phyloP scores from a whole-genome alignment of 768 basidiomycete genomes.

The Trametes elegans region DNA sequence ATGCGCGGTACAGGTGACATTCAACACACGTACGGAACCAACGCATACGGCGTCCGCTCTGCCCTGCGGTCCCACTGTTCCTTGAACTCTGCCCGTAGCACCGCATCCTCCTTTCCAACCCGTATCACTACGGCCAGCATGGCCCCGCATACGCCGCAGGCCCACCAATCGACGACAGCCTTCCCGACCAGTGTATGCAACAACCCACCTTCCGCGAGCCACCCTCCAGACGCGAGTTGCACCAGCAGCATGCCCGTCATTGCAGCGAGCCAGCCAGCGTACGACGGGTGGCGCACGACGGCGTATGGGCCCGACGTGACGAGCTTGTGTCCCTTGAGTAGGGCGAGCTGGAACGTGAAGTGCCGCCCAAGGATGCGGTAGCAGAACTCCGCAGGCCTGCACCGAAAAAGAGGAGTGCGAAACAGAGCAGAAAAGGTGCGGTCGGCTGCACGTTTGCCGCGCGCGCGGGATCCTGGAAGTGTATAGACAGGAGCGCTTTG shows the following conservation, averaged over 20 bases:
- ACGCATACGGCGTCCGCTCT: constrained; percentile 7
- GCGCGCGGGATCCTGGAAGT: neutral
- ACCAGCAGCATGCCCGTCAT: neutral
- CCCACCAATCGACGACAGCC: neutral
- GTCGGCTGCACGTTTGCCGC: neutral
- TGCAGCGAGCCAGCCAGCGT: constrained; percentile 6
- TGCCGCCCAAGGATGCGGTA: constrained; percentile 13
- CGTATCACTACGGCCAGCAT: neutral
- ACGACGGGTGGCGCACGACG: constrained; percentile 26
- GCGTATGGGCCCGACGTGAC: constrained; percentile 22
- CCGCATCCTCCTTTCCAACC: constrained; percentile 10
- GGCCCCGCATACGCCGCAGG: neutral
- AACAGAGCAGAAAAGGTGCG: neutral
- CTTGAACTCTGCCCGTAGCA: constrained; percentile 16
- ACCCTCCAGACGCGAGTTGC: constrained; percentile 10
- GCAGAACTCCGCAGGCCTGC: neutral
- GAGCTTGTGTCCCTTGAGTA: constrained; percentile 17
- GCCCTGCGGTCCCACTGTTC: constrained; percentile 19
- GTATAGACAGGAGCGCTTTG: too few species aligned
- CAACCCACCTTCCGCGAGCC: neutral
- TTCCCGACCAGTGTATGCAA: neutral
- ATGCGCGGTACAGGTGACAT: too few species aligned
- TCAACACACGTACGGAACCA: constrained; percentile 19
- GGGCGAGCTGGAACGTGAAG: constrained; percentile 23
- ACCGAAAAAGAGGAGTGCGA: neutral